A percentile compares a stretch with the other conserved stretches of the same genome.
These are phyloP conservation scores for Backusella macrospora DNA, from an alignment of 192 early-diverging fungal genomes.

Conservation along the genomic window DNA sequence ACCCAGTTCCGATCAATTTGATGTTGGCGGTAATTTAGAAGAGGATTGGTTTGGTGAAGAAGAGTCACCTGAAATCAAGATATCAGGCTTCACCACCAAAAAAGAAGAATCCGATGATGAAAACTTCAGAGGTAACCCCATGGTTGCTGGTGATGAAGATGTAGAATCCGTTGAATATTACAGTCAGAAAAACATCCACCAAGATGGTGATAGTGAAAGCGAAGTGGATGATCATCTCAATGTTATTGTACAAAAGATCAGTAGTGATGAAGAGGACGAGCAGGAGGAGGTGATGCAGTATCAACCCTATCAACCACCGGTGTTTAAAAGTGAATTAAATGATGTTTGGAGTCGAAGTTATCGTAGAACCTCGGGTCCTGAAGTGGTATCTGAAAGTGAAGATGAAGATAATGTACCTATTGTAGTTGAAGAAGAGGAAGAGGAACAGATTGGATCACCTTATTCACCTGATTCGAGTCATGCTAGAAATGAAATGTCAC, in stretches of 20 bases:
- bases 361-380: constrained; percentile 32
- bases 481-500: background rate
- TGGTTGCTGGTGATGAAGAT: constrained; percentile 58
- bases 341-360: constrained; percentile 40
- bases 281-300: constrained; percentile 7
- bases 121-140: constrained; percentile 44
- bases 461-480: background rate
- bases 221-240: background rate
- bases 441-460: background rate
- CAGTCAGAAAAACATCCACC: constrained; percentile 13
- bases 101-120: constrained; percentile 23
- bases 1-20: constrained; percentile 45
- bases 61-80: constrained; percentile 11
- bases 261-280: constrained; percentile 9
- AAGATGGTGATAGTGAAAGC: background rate
- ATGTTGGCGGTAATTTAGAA: constrained; percentile 44
- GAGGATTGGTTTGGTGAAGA: constrained; percentile 52
- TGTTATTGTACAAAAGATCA: background rate
- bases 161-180: constrained; percentile 41
- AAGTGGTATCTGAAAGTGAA: constrained; percentile 35
- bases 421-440: background rate
- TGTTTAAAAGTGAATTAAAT: constrained; percentile 30
- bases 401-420: constrained; percentile 16
- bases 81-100: background rate
- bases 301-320: background rate